Percentiles rank a stretch among this genome's conserved stretches.
Conservation (phyloP, 169 alveolate genomes). For the Perkinsus olseni region DNA sequence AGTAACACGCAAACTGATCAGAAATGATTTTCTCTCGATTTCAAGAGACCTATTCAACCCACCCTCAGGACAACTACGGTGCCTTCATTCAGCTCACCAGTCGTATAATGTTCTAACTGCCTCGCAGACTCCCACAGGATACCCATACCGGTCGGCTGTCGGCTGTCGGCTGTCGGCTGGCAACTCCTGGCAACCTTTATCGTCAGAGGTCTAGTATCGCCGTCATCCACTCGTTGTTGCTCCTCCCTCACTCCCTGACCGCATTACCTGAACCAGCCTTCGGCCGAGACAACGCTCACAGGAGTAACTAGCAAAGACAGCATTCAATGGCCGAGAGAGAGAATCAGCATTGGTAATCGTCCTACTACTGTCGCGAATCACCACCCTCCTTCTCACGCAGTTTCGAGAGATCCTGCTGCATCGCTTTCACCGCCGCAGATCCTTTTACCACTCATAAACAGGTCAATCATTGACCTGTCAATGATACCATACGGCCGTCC, state of each 20-base stretch:
- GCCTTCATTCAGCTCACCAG: constrained; percentile 62
- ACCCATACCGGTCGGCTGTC: neutral
- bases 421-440: neutral
- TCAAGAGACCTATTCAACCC: no score
- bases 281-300: neutral
- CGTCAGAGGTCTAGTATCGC: neutral
- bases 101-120: constrained; percentile 62
- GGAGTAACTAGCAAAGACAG: neutral
- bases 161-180: neutral
- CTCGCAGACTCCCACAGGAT: constrained; percentile 27
- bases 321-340: neutral
- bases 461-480: no score
- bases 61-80: no score
- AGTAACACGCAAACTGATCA: no score
- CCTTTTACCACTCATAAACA: neutral
- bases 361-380: neutral
- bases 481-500: neutral
- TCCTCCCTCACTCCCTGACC: neutral
- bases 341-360: neutral
- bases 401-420: neutral
- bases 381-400: neutral
- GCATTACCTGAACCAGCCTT: neutral
- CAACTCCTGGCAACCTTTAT: neutral
- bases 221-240: neutral
- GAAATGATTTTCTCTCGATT: no score